Conservation (phyloP, 1,284 basidiomycete species). For the Puccinia novopanici region DNA sequence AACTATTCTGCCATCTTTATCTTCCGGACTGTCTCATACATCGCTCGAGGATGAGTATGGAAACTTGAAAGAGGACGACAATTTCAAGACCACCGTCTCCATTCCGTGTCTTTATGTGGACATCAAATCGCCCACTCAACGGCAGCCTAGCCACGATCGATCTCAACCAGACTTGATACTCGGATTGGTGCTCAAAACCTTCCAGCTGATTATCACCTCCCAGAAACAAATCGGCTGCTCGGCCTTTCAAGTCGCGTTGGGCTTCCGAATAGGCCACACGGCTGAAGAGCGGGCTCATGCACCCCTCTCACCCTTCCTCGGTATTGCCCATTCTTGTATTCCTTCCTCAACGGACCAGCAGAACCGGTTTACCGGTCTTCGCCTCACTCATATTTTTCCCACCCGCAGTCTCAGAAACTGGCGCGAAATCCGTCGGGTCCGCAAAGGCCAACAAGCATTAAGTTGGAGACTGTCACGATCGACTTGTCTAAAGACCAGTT, state of each 20-base stretch:
- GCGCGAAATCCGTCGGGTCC: not conserved
- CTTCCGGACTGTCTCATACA: not conserved
- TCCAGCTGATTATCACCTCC: constrained; percentile 24
- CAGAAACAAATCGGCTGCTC: constrained; percentile 7
- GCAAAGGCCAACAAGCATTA: constrained; percentile 10
- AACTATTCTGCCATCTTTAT: not conserved
- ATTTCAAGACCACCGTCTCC: constrained; percentile 6
- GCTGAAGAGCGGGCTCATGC: not conserved
- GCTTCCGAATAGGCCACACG: constrained; percentile 4
- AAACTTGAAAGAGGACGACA: not conserved
- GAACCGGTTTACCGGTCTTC: constrained; percentile 12
- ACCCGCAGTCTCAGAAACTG: not conserved
- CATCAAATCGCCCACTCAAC: constrained; percentile 17
- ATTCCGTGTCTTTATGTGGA: constrained; percentile 36
- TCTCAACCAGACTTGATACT: not conserved
- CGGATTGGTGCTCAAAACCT: constrained; percentile 15
- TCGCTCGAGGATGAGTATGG: not conserved
- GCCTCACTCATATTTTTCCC: constrained; percentile 6
- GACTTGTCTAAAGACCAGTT: constrained; percentile 36
- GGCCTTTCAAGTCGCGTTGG: constrained; percentile 9
- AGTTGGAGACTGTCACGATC: constrained; percentile 33
- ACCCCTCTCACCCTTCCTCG: constrained; percentile 26
- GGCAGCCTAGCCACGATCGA: not conserved
- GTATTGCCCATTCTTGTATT: constrained; percentile 10
- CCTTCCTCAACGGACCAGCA: not conserved